Percentiles rank a stretch among this genome's conserved stretches.
These are phyloP conservation scores for Sindora glabra DNA, from an alignment of 306 rosid species.

Conservation along the genomic window DNA sequence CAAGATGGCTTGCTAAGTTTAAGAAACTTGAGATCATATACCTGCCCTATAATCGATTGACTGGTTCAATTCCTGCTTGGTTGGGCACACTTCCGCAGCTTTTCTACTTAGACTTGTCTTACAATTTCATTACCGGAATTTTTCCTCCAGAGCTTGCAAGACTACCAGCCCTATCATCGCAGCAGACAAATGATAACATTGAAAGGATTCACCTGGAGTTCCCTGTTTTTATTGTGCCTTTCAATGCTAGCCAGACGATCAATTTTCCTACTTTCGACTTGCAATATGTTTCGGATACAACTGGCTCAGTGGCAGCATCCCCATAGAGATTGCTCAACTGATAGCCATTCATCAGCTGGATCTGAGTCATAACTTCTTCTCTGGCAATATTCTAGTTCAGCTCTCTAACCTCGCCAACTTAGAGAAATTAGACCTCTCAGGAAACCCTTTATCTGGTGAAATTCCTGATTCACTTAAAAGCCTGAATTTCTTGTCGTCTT, in stretches of 20 bases:
- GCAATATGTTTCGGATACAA: conserved; percentile 39
- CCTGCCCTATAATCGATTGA: conserved; percentile 29
- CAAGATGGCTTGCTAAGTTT: conserved; percentile 39
- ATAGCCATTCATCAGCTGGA: conserved; percentile 35
- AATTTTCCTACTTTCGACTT: conserved; percentile 40
- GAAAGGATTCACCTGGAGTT: conserved; percentile 29
- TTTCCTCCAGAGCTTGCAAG: no score
- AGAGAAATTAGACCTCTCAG: conserved; percentile 33
- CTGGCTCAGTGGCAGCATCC: conserved; percentile 37
- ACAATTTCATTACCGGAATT: no score
- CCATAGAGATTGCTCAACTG: conserved; percentile 36
- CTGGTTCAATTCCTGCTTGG: no score
- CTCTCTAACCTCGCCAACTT: no score
- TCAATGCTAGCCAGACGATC: conserved; percentile 31
- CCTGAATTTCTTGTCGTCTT: conserved; percentile 40
- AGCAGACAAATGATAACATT: not conserved
- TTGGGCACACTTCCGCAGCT: no score
- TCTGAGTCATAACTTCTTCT: conserved; percentile 38
- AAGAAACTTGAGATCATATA: conserved; percentile 36
- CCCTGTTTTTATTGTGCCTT: conserved; percentile 44
- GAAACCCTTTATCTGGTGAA: conserved; percentile 35
- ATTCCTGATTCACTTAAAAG: conserved; percentile 39
- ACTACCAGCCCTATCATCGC: conserved; percentile 19
- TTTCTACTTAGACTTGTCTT: no score
- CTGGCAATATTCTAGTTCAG: conserved; percentile 37